These are phyloP conservation scores for Saccharomyces pastorianus DNA, from an alignment of 1,139 yeast genomes.

Conservation along the genomic window DNA sequence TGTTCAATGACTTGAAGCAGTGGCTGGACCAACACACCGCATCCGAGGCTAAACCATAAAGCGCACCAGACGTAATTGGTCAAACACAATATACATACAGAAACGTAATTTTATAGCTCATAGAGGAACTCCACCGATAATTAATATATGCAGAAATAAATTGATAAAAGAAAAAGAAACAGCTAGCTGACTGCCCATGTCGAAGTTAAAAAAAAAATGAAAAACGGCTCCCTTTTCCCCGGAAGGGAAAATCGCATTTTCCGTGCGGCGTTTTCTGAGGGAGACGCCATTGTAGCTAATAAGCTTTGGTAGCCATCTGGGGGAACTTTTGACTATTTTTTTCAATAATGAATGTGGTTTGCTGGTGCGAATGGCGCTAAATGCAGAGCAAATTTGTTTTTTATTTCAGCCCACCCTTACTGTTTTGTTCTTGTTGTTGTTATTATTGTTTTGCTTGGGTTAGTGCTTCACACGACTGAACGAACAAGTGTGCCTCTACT, in stretches of 20 bases:
- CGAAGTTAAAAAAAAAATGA: neutral
- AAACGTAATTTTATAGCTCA: neutral
- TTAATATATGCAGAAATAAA: neutral
- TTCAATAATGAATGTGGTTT: neutral
- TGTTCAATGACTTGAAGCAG: slow-evolving; percentile 15
- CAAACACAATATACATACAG: neutral
- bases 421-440: neutral
- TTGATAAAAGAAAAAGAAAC: neutral
- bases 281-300: neutral
- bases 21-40: slow-evolving; percentile 18
- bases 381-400: neutral
- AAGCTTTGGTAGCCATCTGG: neutral
- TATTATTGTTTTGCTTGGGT: neutral
- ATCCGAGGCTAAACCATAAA: neutral
- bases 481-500: neutral
- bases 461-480: neutral
- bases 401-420: neutral
- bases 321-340: neutral
- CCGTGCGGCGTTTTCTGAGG: neutral
- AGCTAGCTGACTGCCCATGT: neutral
- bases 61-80: neutral
- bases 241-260: neutral
- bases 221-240: neutral
- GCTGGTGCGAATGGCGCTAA: neutral
- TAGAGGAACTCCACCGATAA: neutral